Evolutionary conservation across 768 basidiomycete species (phyloP).

Genomic region (Suillus americanus): DNA sequence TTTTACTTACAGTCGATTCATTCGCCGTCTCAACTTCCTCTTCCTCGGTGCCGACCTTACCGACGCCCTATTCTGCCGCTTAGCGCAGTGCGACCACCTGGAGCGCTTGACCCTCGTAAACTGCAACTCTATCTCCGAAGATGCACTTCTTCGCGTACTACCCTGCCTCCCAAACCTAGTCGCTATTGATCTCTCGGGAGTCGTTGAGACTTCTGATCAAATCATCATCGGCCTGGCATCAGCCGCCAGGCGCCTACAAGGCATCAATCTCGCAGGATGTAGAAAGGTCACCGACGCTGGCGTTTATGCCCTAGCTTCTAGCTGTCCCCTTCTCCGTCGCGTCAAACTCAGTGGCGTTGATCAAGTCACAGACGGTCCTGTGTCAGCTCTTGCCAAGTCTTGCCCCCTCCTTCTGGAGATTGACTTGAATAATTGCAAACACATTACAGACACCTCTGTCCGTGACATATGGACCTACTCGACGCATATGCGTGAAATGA

Average conservation of each 20-base stretch:
- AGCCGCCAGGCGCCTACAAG: constrained; percentile 77
- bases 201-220: constrained; percentile 64
- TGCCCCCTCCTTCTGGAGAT: constrained; percentile 92
- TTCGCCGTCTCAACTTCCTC: constrained; percentile 89
- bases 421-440: constrained; percentile 83
- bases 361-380: constrained; percentile 70
- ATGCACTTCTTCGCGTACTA: constrained; percentile 62
- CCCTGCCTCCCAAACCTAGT: constrained; percentile 74
- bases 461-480: constrained; percentile 84
- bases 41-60: constrained; percentile 65
- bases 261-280: constrained; percentile 89
- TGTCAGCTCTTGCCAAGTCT: constrained; percentile 71
- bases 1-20: constrained; percentile 85
- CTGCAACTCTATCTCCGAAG: constrained; percentile 66
- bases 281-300: constrained; percentile 76
- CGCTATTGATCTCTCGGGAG: constrained; percentile 82
- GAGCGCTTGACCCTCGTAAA: constrained; percentile 89
- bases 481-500: constrained; percentile 86
- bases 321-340: constrained; percentile 78
- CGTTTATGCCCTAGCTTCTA: constrained; percentile 69
- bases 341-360: constrained; percentile 86
- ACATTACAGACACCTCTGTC: constrained; percentile 73
- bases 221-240: constrained; percentile 71
- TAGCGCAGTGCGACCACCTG: constrained; percentile 73
- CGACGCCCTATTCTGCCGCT: constrained; percentile 70